Percentiles rank a stretch among this genome's conserved stretches.
Evolutionary conservation across 2,329 filamentous ascomycete genomes (phyloP).

Genomic region (Calonectria montana): DNA sequence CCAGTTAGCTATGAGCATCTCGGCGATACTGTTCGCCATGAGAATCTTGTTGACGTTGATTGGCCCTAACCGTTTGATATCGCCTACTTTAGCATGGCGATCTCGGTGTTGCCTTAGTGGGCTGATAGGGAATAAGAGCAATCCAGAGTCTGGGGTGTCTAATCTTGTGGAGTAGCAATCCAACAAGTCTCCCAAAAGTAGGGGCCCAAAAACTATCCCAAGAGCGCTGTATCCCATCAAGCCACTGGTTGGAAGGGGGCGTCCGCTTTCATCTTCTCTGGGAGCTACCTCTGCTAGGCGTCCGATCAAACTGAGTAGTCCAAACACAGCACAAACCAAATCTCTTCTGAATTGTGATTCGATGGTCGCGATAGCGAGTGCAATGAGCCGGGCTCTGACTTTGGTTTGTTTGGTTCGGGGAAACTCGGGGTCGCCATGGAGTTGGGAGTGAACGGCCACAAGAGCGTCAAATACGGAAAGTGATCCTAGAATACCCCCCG

Average conservation of each 20-base stretch:
- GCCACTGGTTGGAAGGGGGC: constrained; percentile 65
- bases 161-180: constrained; percentile 61
- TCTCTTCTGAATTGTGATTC: constrained; percentile 70
- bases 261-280: constrained; percentile 63
- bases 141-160: constrained; percentile 54
- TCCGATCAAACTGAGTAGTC: constrained; percentile 71
- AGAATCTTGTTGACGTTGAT: constrained; percentile 65
- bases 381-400: constrained; percentile 73
- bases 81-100: constrained; percentile 32
- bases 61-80: constrained; percentile 25
- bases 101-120: constrained; percentile 53
- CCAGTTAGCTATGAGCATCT: constrained; percentile 76
- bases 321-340: constrained; percentile 75
- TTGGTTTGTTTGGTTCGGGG: constrained; percentile 65
- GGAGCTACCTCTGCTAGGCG: constrained; percentile 65
- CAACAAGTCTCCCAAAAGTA: constrained; percentile 69
- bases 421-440: constrained; percentile 63
- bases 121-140: constrained; percentile 56
- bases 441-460: constrained; percentile 68
- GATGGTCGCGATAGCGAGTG: constrained; percentile 70
- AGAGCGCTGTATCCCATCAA: constrained; percentile 74
- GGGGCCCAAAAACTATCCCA: constrained; percentile 73
- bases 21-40: constrained; percentile 68
- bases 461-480: constrained; percentile 71
- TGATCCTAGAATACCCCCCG: constrained; percentile 75